Percentiles rank a stretch among this genome's conserved stretches.
These are phyloP conservation scores for Saprolegnia parasitica DNA, from an alignment of 352 stramenopile genomes.

Conservation along the genomic window DNA sequence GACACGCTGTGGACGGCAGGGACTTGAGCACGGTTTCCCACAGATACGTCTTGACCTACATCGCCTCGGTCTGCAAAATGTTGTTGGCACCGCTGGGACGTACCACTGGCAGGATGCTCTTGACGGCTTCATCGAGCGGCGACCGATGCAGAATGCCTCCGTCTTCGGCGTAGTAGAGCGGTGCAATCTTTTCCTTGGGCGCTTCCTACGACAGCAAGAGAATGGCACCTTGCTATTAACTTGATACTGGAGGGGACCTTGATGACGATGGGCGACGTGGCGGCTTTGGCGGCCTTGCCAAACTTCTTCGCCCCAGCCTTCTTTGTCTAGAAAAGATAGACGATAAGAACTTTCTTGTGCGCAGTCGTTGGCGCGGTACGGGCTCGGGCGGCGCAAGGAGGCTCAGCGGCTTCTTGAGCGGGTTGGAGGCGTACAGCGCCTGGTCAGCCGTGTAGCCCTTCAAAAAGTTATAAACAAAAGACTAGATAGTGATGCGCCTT, in stretches of 20 bases:
- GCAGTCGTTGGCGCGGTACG: neutral
- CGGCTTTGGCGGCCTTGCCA: constrained; percentile 6
- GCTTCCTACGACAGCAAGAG: neutral
- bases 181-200: constrained; percentile 4
- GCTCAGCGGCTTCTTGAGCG: constrained; percentile 18
- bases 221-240: neutral
- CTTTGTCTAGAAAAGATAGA: neutral
- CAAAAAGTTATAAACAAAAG: neutral
- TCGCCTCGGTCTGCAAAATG: neutral
- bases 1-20: neutral
- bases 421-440: constrained; percentile 21
- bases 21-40: neutral
- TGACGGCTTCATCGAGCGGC: constrained; percentile 19
- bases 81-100: neutral
- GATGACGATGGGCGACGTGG: neutral
- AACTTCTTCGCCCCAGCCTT: constrained; percentile 2
- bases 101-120: constrained; percentile 18
- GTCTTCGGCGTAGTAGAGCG: constrained; percentile 19
- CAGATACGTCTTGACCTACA: constrained; percentile 13
- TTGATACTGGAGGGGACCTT: neutral
- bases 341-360: too few species aligned
- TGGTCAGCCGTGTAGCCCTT: constrained; percentile 24
- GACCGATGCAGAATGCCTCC: constrained; percentile 17
- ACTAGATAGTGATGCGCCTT: neutral
- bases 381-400: neutral